Evolutionary conservation across 768 basidiomycete genomes (phyloP), one percentile per base, ranked within the genome.

Genomic region (Boletus vermiculosoides): DNA sequence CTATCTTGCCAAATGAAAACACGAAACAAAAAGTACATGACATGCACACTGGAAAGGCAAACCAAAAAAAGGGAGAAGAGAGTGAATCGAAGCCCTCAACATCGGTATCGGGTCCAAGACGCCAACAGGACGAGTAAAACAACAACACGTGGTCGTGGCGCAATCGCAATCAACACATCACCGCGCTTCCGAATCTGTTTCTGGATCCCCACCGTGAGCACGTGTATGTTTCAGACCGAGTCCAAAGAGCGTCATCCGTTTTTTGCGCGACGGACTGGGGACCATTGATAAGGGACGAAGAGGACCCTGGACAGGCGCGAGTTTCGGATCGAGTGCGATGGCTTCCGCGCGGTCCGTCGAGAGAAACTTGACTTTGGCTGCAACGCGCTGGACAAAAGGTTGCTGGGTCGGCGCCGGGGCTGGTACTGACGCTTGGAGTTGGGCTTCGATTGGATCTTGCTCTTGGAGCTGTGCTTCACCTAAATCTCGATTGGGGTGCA

Each of bases 231-330:
- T 68, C 31, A 58, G 16, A 13, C 66, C 62, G 8, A 66, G 60
- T 30, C 66, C 66, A 36, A 69, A 68, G 16, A 68, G 55, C 15
- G 59, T 57, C 50, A 46, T 31, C 54, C 62, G 60, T 48, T 57
- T 56, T 54, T 47, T 54, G 45, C 40, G 60, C 9, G 66, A 31
- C 28, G 59, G 66, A 52, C 60, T 57, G 0, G 57, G 52, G 22
- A 59, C 34, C 58, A 58, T 70, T 22, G 71, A 71, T 8, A 72
- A 36, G 15, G 71, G 71, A 4, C 69, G 69, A 18, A 71, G 65
- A 18, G 71, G 70, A 11, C 56, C 71, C 16, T 70, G 70, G 16
- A 73, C 70, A 30, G 70, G 70, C 3, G 70, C 67, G 34, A 71
- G 70, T 56, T 73, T 71, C 15, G 70, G 71, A 37, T 71, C 67